These are phyloP conservation scores for Ophiocordyceps camponoti-rufipedis DNA, from an alignment of 2,329 filamentous ascomycete genomes.

Conservation along the genomic window DNA sequence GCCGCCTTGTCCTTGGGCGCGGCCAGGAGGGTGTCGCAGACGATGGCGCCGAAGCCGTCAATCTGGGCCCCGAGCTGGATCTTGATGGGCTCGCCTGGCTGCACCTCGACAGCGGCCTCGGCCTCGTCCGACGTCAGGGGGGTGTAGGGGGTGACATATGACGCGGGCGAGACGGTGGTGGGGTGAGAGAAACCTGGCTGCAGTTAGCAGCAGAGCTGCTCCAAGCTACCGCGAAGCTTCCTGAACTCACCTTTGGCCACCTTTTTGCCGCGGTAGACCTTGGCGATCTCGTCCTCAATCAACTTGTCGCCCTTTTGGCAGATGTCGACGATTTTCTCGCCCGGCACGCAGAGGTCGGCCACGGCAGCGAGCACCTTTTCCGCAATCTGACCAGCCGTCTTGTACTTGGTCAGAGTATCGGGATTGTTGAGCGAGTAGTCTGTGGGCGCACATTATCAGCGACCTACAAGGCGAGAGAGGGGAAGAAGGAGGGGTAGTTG, in stretches of 20 bases:
- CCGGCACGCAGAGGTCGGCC: constrained; percentile 53
- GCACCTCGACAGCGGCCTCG: constrained; percentile 64
- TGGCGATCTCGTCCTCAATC: constrained; percentile 78
- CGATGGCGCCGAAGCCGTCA: constrained; percentile 88
- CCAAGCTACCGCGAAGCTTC: neutral
- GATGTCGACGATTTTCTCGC: constrained; percentile 81
- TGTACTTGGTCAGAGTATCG: constrained; percentile 97
- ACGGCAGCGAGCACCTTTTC: constrained; percentile 90
- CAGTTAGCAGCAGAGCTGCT: neutral
- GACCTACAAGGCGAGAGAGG: too few species aligned
- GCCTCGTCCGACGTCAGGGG: constrained; percentile 71
- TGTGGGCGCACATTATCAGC: constrained; percentile 16
- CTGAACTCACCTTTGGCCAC: constrained; percentile 54
- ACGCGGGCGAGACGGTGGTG: constrained; percentile 83
- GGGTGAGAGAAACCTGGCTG: constrained; percentile 68
- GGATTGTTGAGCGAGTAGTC: constrained; percentile 84
- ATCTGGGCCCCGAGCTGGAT: constrained; percentile 99
- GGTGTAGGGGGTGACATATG: constrained; percentile 93
- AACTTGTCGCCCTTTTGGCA: constrained; percentile 94
- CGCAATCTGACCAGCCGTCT: constrained; percentile 86
- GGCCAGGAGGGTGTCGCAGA: constrained; percentile 81
- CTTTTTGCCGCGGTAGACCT: constrained; percentile 99
- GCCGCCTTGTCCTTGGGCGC: constrained; percentile 39
- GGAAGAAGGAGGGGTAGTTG: neutral
- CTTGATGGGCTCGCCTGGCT: constrained; percentile 80